phyloP scores from a whole-genome alignment of 257 asterid species.

The Salvia hispanica region DNA sequence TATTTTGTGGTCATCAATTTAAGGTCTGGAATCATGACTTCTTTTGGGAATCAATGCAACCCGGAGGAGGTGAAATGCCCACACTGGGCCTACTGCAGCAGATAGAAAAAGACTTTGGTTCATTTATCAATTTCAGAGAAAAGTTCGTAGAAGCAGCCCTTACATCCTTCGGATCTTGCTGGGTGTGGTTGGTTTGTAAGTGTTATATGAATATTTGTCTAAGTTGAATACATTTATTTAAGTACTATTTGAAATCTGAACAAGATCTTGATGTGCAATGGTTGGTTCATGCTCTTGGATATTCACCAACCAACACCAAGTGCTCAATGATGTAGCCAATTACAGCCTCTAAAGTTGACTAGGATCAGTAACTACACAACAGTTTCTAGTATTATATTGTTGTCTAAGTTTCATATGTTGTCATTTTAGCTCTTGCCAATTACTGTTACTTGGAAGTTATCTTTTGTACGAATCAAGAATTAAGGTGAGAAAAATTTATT shows the following conservation, averaged over 20 bases:
- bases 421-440: not conserved
- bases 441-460: not conserved
- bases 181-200: constrained; percentile 99
- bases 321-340: not conserved
- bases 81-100: constrained; percentile 70
- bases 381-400: not conserved
- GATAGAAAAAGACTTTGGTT: constrained; percentile 89
- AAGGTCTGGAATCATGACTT: constrained; percentile 98
- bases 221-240: constrained; percentile 1
- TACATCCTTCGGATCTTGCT: constrained; percentile 82
- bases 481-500: too few species aligned
- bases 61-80: constrained; percentile 86
- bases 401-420: constrained; percentile 6
- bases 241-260: constrained; percentile 18
- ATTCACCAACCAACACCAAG: too few species aligned
- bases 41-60: constrained; percentile 97
- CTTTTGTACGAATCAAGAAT: not conserved
- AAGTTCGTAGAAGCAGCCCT: constrained; percentile 69
- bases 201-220: constrained; percentile 31
- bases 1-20: constrained; percentile 26
- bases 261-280: not conserved
- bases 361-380: not conserved
- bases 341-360: not conserved
- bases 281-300: not conserved
- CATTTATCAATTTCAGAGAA: constrained; percentile 69